These are phyloP conservation scores for Bruguiera parviflora DNA, from an alignment of 345 rosid species.

Conservation along the genomic window DNA sequence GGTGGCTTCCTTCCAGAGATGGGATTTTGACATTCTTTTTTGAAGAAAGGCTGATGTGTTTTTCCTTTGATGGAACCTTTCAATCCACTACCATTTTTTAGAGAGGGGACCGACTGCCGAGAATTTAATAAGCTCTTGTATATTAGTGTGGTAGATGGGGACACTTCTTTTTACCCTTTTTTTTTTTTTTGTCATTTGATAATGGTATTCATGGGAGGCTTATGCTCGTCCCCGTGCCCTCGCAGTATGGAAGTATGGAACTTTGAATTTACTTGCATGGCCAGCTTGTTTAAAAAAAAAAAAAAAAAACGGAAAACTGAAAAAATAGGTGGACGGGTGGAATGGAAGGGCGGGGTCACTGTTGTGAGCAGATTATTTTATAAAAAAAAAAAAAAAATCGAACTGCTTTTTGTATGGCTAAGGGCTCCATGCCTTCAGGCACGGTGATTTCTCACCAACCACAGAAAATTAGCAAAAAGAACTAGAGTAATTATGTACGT, in stretches of 20 bases:
- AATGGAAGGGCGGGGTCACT: neutral
- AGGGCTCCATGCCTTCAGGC: no score
- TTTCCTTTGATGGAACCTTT: constrained; percentile 3
- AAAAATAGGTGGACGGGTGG: no score
- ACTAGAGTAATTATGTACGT: no score
- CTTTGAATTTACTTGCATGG: neutral
- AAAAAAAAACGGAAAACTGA: neutral
- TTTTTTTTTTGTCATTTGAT: neutral
- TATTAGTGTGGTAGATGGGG: constrained; percentile 9
- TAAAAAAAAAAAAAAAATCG: neutral
- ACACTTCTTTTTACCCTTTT: neutral
- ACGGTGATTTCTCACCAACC: no score
- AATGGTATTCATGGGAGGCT: constrained; percentile 29
- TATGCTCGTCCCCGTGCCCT: constrained; percentile 26
- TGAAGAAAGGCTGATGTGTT: neutral
- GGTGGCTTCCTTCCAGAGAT: neutral
- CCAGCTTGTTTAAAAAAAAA: constrained; percentile 5
- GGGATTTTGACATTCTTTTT: constrained; percentile 18
- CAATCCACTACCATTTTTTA: neutral
- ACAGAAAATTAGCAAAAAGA: no score
- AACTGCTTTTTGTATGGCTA: no score
- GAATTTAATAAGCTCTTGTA: neutral
- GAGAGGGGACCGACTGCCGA: neutral
- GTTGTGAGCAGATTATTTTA: neutral
- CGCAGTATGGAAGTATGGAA: constrained; percentile 21